phyloP scores from a whole-genome alignment of 306 rosid species.

The Sesbania bispinosa region DNA sequence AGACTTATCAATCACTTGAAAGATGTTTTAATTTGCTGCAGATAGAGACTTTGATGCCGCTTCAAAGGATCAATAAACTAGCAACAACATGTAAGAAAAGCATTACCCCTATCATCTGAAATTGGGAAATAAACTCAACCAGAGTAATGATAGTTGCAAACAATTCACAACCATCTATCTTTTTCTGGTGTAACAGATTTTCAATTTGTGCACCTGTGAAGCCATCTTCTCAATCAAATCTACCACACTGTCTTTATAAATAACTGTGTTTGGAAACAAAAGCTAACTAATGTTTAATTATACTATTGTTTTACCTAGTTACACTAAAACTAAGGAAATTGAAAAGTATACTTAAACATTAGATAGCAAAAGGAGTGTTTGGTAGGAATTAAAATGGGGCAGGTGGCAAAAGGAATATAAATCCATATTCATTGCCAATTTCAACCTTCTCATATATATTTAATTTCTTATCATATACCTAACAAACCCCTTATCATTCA shows the following conservation, averaged over 20 bases:
- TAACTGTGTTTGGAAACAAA: no score
- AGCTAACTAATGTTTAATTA: no score
- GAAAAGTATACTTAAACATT: no score
- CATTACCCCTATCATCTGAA: neutral
- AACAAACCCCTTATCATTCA: no score
- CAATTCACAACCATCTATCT: neutral
- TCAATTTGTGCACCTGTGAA: conserved; percentile 1
- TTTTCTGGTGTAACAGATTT: neutral
- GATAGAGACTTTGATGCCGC: neutral
- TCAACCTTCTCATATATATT: neutral
- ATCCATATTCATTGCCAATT: neutral
- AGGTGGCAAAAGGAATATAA: no score
- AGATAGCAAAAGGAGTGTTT: no score
- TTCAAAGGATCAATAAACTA: conserved; percentile 12
- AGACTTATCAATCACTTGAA: conserved; percentile 7
- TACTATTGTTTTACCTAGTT: no score
- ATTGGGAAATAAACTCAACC: neutral
- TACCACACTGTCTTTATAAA: neutral
- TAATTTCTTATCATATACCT: no score
- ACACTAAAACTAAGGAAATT: no score
- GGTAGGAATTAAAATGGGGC: no score
- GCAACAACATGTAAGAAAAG: neutral
- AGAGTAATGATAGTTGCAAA: neutral
- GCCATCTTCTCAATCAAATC: conserved; percentile 6
- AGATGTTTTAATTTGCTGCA: neutral